phyloP scores from a whole-genome alignment of 2,329 filamentous ascomycete species.

The Fusarium bactridioides region DNA sequence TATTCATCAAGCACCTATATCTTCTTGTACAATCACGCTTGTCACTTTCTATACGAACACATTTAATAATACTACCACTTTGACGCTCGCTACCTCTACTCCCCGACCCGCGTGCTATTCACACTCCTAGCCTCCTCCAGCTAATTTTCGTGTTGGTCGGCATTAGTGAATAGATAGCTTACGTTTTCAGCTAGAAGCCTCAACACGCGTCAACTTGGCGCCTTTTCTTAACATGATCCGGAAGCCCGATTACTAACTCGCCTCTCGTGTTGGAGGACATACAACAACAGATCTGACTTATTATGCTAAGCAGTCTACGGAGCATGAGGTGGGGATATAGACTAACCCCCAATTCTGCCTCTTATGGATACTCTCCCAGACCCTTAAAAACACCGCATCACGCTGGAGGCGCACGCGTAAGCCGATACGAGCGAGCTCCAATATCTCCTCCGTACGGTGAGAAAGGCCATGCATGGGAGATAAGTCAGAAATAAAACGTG shows the following conservation, averaged over 20 bases:
- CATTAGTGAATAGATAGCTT: not conserved
- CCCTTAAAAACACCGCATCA: slow-evolving; percentile 4
- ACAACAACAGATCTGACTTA: not conserved
- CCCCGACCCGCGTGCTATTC: not conserved
- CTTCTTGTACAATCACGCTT: slow-evolving; percentile 31
- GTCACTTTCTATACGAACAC: slow-evolving; percentile 24
- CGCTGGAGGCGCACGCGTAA: slow-evolving; percentile 33
- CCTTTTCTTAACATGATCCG: not conserved
- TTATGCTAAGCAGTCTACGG: not conserved
- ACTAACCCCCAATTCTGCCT: slow-evolving; percentile 5
- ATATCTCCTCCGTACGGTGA: not conserved
- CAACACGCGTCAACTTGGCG: not conserved
- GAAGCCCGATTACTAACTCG: not conserved
- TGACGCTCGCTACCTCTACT: slow-evolving; percentile 9
- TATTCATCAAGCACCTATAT: slow-evolving; percentile 27
- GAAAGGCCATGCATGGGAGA: not conserved
- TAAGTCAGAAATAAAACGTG: not conserved
- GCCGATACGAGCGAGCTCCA: slow-evolving; percentile 32
- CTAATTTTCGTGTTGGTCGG: not conserved
- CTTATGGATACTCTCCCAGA: not conserved
- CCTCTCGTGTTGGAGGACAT: not conserved
- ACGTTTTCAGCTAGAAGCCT: not conserved
- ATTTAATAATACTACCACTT: slow-evolving; percentile 29
- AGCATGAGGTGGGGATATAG: not conserved
- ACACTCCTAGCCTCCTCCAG: not conserved